Evolutionary conservation across 2,329 filamentous ascomycete species (phyloP), one percentile per base, ranked within the genome.

Genomic region (Blastomyces percursus): DNA sequence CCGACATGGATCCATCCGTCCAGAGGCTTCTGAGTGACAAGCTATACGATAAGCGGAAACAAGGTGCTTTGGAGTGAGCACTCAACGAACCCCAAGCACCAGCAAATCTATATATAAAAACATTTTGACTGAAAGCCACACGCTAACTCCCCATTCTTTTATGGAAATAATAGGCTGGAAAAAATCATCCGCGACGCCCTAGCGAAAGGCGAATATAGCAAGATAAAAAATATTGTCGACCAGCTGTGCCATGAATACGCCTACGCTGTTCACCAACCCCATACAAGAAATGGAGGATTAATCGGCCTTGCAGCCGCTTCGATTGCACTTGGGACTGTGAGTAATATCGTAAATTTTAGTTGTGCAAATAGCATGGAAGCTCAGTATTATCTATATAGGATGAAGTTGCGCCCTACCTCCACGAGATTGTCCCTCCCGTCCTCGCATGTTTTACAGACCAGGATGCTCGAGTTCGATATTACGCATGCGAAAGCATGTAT

Each of bases 401-500:
- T 86, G 93, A 96, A 74, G 85, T 99, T 62, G 91, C 94, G 40
- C 87, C 87, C 65, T 96, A 97, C 74, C 83, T 99, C 59, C 87
- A 91, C 72, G 88, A 92, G 69, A 97, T 99, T 69, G 93, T 99
- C 0, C 93, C 93, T 55, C 95, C 95, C 2, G 94, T 99, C 5
- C 83, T 99, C 55, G 94, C 94, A 60, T 99, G 95, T 80, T 99
- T 99, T 76, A 90, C 90, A 63, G 95, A 99, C 69, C 94, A 97
- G 79, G 94, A 99, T 87, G 92, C 94, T 35, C 85, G 94, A 63
- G 94, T 97, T 40, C 85, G 94, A 67, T 99, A 99, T 76, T 99
- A 99, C 77, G 94, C 94, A 30, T 99, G 94, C 77, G 94, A 99
- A 79, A 95, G 92, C 75, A 99, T 99, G 94, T 99, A 99, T 79